phyloP scores from a whole-genome alignment of 208 protist genomes.

The Trypanosoma rangeli region DNA sequence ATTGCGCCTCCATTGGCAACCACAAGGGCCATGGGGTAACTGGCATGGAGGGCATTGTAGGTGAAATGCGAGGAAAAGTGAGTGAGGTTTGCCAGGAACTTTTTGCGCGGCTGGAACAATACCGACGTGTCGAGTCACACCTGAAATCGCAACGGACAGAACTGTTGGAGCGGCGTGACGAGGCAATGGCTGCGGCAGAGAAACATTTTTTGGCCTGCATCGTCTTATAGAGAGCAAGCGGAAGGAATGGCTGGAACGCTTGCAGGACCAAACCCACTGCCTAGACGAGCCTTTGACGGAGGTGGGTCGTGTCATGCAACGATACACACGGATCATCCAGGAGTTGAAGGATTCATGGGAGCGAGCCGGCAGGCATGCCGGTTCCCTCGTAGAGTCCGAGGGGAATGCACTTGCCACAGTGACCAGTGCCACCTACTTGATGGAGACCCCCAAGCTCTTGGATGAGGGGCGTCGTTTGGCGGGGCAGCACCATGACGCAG shows the following conservation, averaged over 20 bases:
- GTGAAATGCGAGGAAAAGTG: constrained; percentile 28
- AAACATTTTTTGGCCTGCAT: constrained; percentile 31
- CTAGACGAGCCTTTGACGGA: constrained; percentile 39
- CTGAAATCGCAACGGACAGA: constrained; percentile 39
- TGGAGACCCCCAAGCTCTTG: constrained; percentile 27
- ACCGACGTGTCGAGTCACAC: constrained; percentile 32
- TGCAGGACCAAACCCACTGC: constrained; percentile 13
- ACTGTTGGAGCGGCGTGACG: constrained; percentile 24
- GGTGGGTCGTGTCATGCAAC: constrained; percentile 30
- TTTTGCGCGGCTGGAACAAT: constrained; percentile 44
- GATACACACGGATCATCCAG: constrained; percentile 41
- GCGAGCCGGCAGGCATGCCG: neutral
- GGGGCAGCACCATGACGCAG: constrained; percentile 18
- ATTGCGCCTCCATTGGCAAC: constrained; percentile 64
- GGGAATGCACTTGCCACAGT: neutral
- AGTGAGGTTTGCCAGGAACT: constrained; percentile 51
- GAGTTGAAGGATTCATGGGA: constrained; percentile 40
- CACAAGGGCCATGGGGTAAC: constrained; percentile 56
- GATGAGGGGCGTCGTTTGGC: constrained; percentile 19
- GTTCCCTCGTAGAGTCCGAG: neutral
- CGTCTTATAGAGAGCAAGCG: constrained; percentile 35
- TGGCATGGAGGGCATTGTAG: constrained; percentile 33
- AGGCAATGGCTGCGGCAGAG: constrained; percentile 32
- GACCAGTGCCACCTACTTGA: constrained; percentile 15
- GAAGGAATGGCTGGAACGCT: constrained; percentile 20